Evolutionary conservation across 139 green algal genomes (phyloP).

Genomic region (Zygnema circumcarinatum): DNA sequence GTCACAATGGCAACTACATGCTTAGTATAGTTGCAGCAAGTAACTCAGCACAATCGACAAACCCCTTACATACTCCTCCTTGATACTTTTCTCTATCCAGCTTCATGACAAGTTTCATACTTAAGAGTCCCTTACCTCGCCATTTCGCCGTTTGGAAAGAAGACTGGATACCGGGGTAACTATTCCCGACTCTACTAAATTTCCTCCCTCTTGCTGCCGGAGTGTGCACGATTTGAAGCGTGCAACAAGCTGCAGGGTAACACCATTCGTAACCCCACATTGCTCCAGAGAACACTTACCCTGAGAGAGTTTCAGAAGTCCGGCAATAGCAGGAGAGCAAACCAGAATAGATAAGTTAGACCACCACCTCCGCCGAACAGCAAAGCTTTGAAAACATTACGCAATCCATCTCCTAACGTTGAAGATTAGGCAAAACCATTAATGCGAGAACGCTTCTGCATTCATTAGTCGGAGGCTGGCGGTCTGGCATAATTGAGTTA

Average conservation of each 20-base stretch:
- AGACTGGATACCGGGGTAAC: background rate
- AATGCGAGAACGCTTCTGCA: background rate
- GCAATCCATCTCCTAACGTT: background rate
- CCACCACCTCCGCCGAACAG: background rate
- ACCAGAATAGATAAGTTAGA: background rate
- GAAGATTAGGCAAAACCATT: background rate
- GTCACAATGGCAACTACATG: background rate
- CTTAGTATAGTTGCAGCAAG: background rate
- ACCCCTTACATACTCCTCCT: background rate
- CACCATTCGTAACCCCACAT: background rate
- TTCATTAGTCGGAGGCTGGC: no score
- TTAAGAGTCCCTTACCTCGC: background rate
- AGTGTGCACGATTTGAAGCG: background rate
- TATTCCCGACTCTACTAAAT: background rate
- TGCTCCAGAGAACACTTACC: background rate
- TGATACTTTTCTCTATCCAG: background rate
- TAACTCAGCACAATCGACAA: background rate
- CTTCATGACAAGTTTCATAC: background rate
- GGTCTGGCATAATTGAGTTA: no score
- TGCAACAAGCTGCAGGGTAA: background rate
- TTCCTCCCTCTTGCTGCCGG: background rate
- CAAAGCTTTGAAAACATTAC: background rate
- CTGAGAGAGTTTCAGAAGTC: no score
- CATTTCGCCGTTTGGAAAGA: background rate
- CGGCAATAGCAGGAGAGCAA: no score